Percentiles rank a stretch among this genome's conserved stretches.
These are phyloP conservation scores for Trichomonas gallinae DNA, from an alignment of 208 protist species.

Conservation along the genomic window DNA sequence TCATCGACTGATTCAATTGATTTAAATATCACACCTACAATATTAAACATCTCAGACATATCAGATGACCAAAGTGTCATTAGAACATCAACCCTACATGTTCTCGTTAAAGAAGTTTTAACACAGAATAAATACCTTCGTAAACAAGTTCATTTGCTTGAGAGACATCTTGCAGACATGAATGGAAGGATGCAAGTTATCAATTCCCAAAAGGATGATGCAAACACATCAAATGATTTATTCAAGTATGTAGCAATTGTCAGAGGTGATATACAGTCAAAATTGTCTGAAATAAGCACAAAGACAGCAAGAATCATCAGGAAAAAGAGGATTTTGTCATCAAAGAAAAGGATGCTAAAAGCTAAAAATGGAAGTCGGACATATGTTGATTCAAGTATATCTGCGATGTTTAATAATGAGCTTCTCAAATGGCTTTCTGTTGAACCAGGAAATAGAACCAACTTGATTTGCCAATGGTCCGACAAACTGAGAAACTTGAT, in stretches of 20 bases:
- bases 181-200: not conserved
- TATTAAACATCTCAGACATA: not conserved
- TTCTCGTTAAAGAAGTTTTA: not conserved
- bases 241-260: not conserved
- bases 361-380: not conserved
- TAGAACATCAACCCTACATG: not conserved
- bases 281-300: not conserved
- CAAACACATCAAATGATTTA: not conserved
- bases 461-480: not conserved
- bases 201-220: not conserved
- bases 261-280: not conserved
- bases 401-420: not conserved
- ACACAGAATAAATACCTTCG: not conserved
- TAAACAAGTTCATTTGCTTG: not conserved
- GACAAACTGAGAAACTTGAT: not conserved
- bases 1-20: not conserved
- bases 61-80: not conserved
- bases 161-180: not conserved
- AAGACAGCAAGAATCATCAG: not conserved
- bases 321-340: not conserved
- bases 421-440: not conserved
- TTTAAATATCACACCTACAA: not conserved
- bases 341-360: not conserved
- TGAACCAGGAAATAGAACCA: not conserved
- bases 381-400: not conserved